Percentiles rank a stretch among this genome's conserved stretches.
phyloP scores from a whole-genome alignment of 116 monocot genomes.

The Cymodocea nodosa region DNA sequence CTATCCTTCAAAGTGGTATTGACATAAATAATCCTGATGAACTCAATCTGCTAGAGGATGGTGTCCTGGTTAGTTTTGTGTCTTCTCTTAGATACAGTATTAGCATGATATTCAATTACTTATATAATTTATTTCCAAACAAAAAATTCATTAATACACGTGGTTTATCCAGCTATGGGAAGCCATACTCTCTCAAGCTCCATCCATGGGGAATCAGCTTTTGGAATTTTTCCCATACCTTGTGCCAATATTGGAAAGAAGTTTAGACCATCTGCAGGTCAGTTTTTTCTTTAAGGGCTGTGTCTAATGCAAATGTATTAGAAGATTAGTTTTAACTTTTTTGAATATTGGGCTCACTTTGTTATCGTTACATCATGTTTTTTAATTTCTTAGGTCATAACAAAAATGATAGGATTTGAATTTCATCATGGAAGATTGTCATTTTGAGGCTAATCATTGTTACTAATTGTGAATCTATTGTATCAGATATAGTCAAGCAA shows the following conservation, averaged over 20 bases:
- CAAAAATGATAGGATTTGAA: too few species aligned
- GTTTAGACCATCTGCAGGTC: slow-evolving; percentile 91
- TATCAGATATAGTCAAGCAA: too few species aligned
- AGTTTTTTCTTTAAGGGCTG: slow-evolving; percentile 5
- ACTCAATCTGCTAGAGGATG: slow-evolving; percentile 93
- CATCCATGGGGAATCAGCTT: slow-evolving; percentile 64
- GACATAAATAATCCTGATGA: slow-evolving; percentile 72
- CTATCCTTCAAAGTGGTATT: slow-evolving; percentile 72
- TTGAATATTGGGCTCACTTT: too few species aligned
- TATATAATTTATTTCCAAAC: not conserved
- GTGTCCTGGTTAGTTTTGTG: slow-evolving; percentile 69
- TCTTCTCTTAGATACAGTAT: slow-evolving; percentile 4
- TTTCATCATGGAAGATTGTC: too few species aligned
- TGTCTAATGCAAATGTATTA: not conserved
- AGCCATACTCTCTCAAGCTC: slow-evolving; percentile 72
- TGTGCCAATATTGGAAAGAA: slow-evolving; percentile 65
- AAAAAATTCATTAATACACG: not conserved
- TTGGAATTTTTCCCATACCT: slow-evolving; percentile 79
- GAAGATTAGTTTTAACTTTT: too few species aligned
- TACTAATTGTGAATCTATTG: too few species aligned
- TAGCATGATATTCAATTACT: not conserved
- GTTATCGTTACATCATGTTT: too few species aligned
- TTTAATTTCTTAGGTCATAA: too few species aligned
- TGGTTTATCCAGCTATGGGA: slow-evolving; percentile 79
- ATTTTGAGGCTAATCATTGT: too few species aligned